phyloP scores from a whole-genome alignment of 257 asterid species.

The Voacanga thouarsii region DNA sequence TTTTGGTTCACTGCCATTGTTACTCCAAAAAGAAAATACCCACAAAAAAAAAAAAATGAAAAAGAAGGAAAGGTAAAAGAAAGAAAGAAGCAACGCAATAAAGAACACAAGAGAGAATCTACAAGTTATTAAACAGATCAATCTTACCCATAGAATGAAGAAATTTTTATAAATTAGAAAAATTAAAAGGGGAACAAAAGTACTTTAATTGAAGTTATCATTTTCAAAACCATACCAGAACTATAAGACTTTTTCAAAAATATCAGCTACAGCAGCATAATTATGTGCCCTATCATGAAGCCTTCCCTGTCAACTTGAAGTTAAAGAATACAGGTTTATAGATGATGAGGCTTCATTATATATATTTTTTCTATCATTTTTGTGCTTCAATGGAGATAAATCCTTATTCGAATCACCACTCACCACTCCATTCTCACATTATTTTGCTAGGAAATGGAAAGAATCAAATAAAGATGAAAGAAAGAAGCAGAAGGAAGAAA shows the following conservation, averaged over 20 bases:
- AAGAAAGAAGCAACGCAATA: too few relatives aligned
- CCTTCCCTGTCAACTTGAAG: constrained; percentile 99
- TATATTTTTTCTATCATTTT: too few relatives aligned
- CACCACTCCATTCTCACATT: too few relatives aligned
- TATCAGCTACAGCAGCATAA: constrained; percentile 75
- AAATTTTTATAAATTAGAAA: background rate
- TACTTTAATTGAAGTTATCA: constrained; percentile 12
- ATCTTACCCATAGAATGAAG: background rate
- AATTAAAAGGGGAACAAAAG: background rate
- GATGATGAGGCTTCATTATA: too few relatives aligned
- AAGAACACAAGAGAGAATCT: background rate
- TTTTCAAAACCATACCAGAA: constrained; percentile 59
- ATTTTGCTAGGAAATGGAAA: too few relatives aligned
- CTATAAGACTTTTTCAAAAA: constrained; percentile 70
- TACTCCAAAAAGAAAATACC: background rate
- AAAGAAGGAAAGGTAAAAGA: too few relatives aligned
- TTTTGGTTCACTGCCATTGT: background rate
- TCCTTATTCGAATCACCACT: too few relatives aligned
- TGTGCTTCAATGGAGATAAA: too few relatives aligned
- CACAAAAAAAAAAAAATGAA: background rate
- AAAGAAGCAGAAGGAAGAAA: too few relatives aligned
- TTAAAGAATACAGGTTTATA: constrained; percentile 57
- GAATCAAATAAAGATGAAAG: too few relatives aligned
- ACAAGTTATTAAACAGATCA: background rate
- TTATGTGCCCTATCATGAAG: constrained; percentile 94